Base-by-base conservation (phyloP, 768 basidiomycete species). In the Mycena galopus region DNA sequence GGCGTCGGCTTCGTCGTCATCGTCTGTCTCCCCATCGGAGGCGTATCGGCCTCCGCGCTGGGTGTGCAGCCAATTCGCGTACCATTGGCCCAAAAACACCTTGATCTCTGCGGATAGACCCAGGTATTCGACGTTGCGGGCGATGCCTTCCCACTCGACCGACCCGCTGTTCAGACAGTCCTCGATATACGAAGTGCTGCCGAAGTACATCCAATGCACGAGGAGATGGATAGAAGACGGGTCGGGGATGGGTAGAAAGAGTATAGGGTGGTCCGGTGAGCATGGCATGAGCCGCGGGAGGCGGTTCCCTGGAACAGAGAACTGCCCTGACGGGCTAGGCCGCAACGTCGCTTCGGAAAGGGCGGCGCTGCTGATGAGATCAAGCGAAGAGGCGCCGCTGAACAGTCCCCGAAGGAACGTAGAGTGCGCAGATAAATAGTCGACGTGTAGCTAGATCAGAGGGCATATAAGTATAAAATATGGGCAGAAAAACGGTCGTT, bases 41-140 rank as follows among this genome's bases (percentile, higher is more conserved):
- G 75, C 74, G 4, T 73, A 68, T 50, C 74, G 72, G 37, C 69
- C 76, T 51, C 78, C 78, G 32, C 79, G 82, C 51, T 78, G 79
- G 1, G 86, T 81, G 61, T 88, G 83, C 53, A 89, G 78, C 92
- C 92, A 93, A 30, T 86, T 84, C 64, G 87, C 84, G 81, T 93
- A 95, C 92, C 93, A 96, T 67, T 85, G 86, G 0, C 92, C 90
- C 58, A 96, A 85, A 78, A 93, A 93, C 19, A 91, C 81, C 79
- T 94, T 96, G 81, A 96, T 90, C 53, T 93, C 91, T 21, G 90
- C 83, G 63, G 90, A 86, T 72, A 97, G 87, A 23, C 91, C 92
- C 59, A 97, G 91, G 78, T 95, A 97, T 79, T 97, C 95, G 78
- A 93, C 95, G 80, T 96, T 97, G 71, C 93, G 90, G 23, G 94